Evolutionary conservation across 345 rosid genomes (phyloP).

Genomic region (Punica granatum): DNA sequence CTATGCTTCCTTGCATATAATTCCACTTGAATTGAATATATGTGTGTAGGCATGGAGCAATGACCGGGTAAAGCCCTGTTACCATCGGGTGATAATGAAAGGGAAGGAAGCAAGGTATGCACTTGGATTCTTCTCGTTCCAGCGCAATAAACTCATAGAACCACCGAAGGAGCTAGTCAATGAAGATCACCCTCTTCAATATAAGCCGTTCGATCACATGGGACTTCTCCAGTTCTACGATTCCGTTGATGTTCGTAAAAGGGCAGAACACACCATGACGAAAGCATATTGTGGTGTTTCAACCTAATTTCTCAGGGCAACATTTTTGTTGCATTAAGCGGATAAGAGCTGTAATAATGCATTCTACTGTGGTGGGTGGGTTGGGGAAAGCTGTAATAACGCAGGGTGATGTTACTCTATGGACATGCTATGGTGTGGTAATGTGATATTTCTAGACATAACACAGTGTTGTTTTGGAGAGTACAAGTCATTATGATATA

Average conservation of each 20-base stretch:
- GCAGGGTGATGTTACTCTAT: too few species aligned
- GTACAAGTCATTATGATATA: too few species aligned
- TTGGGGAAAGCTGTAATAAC: too few species aligned
- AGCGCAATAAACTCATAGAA: conserved; percentile 23
- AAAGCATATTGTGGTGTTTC: conserved; percentile 45
- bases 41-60: conserved; percentile 72
- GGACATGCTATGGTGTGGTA: too few species aligned
- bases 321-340: not conserved
- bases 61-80: conserved; percentile 43
- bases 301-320: not conserved
- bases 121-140: conserved; percentile 48
- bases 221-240: conserved; percentile 40
- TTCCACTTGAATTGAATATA: not conserved
- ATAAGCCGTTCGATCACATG: conserved; percentile 49
- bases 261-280: conserved; percentile 34
- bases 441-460: too few species aligned
- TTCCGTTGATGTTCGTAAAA: conserved; percentile 18
- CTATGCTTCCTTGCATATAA: too few species aligned
- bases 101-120: conserved; percentile 46
- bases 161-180: conserved; percentile 51
- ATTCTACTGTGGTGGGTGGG: too few species aligned
- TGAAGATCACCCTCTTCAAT: conserved; percentile 45
- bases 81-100: conserved; percentile 49
- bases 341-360: not conserved
- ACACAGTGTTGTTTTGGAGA: too few species aligned